These are phyloP conservation scores for Mariannaea sp. DNA, from an alignment of 2,329 filamentous ascomycete genomes.

Conservation along the genomic window DNA sequence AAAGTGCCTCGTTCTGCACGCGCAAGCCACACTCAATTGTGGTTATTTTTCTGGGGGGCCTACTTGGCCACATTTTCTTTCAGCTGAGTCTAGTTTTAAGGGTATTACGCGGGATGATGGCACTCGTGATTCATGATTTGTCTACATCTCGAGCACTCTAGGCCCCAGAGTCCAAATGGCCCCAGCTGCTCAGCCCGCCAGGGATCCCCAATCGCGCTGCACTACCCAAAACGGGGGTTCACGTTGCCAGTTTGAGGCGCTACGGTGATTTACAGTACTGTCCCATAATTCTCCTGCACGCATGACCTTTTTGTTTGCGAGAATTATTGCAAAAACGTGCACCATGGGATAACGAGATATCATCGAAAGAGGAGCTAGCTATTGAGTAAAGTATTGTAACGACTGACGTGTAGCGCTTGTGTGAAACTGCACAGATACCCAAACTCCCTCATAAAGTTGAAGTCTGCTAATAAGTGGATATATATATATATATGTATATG, in stretches of 20 bases:
- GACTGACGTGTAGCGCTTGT: neutral
- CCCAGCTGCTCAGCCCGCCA: constrained; percentile 11
- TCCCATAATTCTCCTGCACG: neutral
- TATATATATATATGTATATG: too few species aligned
- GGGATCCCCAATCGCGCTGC: constrained; percentile 10
- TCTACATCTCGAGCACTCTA: constrained; percentile 18
- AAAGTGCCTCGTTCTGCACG: too few species aligned
- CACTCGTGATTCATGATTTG: constrained; percentile 14
- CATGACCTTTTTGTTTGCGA: constrained; percentile 3
- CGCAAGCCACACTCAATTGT: too few species aligned
- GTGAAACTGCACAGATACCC: too few species aligned
- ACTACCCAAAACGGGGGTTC: constrained; percentile 8
- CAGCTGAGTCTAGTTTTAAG: constrained; percentile 6
- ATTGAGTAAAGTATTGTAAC: constrained; percentile 3
- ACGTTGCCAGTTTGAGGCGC: too few species aligned
- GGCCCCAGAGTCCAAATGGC: neutral
- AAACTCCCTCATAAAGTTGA: neutral
- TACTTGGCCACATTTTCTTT: too few species aligned
- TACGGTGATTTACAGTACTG: too few species aligned
- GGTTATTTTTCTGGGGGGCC: too few species aligned
- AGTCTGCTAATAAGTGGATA: too few species aligned
- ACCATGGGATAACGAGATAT: too few species aligned
- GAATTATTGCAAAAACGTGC: too few species aligned
- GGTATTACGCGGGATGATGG: constrained; percentile 9
- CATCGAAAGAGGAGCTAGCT: neutral